phyloP scores from a whole-genome alignment of 1,284 basidiomycete genomes.

The Heliocybe sulcata region DNA sequence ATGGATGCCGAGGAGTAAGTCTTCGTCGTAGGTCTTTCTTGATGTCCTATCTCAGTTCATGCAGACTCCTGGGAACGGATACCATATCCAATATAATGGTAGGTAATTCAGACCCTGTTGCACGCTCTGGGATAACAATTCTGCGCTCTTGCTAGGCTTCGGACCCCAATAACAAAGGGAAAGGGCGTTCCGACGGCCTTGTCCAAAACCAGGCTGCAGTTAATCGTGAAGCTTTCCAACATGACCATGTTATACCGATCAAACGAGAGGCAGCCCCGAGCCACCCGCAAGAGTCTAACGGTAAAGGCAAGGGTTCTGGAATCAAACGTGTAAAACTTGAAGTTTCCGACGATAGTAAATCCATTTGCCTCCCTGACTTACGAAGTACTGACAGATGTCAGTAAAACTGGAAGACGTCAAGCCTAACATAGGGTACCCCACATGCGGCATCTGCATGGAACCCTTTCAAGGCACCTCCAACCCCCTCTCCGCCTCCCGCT shows the following conservation, averaged over 20 bases:
- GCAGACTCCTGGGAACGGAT: slow-evolving; percentile 21
- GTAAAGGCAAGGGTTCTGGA: not conserved
- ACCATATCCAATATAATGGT: slow-evolving; percentile 23
- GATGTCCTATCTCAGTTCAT: too few species aligned
- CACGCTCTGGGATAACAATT: not conserved
- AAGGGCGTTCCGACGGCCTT: not conserved
- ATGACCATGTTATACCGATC: too few species aligned
- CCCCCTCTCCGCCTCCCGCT: slow-evolving; percentile 23
- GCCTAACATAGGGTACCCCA: slow-evolving; percentile 9
- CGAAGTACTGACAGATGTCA: not conserved
- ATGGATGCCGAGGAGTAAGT: slow-evolving; percentile 25
- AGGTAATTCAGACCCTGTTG: slow-evolving; percentile 1
- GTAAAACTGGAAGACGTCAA: not conserved
- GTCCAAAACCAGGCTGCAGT: too few species aligned
- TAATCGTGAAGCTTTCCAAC: too few species aligned
- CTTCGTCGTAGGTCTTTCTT: too few species aligned
- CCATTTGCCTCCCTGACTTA: not conserved
- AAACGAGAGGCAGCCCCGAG: too few species aligned
- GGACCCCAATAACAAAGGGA: slow-evolving; percentile 25
- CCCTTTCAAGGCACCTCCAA: slow-evolving; percentile 27
- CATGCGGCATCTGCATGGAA: slow-evolving; percentile 34
- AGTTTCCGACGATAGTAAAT: not conserved
- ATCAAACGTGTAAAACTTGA: slow-evolving; percentile 6
- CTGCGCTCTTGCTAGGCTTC: slow-evolving; percentile 15
- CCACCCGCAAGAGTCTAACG: not conserved